phyloP scores from a whole-genome alignment of 495 filamentous ascomycete genomes.

The Letharia columbiana region DNA sequence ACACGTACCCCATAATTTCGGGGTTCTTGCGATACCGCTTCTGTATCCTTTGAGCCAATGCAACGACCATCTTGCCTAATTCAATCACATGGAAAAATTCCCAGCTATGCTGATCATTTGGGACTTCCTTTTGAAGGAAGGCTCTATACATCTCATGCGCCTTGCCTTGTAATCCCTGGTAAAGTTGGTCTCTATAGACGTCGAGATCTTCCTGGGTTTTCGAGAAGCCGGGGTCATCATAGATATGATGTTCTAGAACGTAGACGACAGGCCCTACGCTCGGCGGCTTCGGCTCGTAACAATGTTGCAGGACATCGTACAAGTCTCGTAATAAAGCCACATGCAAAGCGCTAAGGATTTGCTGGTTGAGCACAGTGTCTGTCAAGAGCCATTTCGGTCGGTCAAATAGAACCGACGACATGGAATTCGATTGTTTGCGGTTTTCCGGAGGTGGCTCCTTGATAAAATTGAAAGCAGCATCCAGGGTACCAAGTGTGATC shows the following conservation, averaged over 20 bases:
- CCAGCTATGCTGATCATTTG: conserved; percentile 68
- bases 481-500: conserved; percentile 69
- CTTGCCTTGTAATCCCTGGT: conserved; percentile 60
- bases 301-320: conserved; percentile 75
- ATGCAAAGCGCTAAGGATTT: conserved; percentile 64
- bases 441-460: conserved; percentile 58
- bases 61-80: conserved; percentile 75
- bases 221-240: conserved; percentile 66
- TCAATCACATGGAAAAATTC: conserved; percentile 79
- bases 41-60: conserved; percentile 73
- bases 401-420: conserved; percentile 45
- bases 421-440: conserved; percentile 43
- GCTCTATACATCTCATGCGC: conserved; percentile 66
- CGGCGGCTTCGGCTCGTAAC: conserved; percentile 77
- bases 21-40: conserved; percentile 87
- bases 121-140: conserved; percentile 63
- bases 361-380: conserved; percentile 68
- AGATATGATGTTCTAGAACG: conserved; percentile 75
- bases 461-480: conserved; percentile 69
- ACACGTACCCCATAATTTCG: conserved; percentile 67
- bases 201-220: conserved; percentile 57
- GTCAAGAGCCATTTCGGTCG: conserved; percentile 66
- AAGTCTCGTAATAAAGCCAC: conserved; percentile 81
- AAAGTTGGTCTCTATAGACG: conserved; percentile 59
- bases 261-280: conserved; percentile 70